Percentiles rank a stretch among this genome's conserved stretches.
phyloP scores from a whole-genome alignment of 768 basidiomycete genomes.

The Ramaria sp. region DNA sequence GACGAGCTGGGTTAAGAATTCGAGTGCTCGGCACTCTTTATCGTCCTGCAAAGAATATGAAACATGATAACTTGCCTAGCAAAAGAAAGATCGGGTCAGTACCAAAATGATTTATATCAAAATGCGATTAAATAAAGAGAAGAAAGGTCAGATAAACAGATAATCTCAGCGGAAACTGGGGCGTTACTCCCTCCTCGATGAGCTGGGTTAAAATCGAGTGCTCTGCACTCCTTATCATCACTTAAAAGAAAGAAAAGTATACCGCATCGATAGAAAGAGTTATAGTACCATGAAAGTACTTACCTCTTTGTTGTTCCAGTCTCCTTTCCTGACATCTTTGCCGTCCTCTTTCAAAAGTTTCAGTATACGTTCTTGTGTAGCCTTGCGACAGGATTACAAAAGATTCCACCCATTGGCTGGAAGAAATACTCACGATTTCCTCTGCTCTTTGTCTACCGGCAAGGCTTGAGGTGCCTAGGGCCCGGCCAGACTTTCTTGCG shows the following conservation, averaged over 20 bases:
- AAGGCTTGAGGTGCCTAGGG: conserved; percentile 63
- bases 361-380: conserved; percentile 75
- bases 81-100: background rate
- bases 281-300: conserved; percentile 17
- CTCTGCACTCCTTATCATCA: conserved; percentile 75
- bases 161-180: conserved; percentile 61
- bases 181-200: conserved; percentile 92
- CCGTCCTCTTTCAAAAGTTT: conserved; percentile 67
- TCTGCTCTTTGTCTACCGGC: conserved; percentile 96
- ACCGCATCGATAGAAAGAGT: conserved; percentile 8
- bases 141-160: conserved; percentile 5
- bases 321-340: conserved; percentile 86
- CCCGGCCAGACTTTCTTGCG: conserved; percentile 62
- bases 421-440: conserved; percentile 61
- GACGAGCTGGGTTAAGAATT: conserved; percentile 84
- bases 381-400: conserved; percentile 31
- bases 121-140: background rate
- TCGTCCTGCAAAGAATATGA: conserved; percentile 35
- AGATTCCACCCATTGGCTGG: background rate
- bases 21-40: conserved; percentile 68
- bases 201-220: conserved; percentile 84
- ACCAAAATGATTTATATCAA: background rate
- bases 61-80: conserved; percentile 1
- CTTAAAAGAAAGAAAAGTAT: conserved; percentile 16
- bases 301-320: conserved; percentile 97